Evolutionary conservation across 176 grass and related monocot species (phyloP).

Genomic region (Eleusine coracana): DNA sequence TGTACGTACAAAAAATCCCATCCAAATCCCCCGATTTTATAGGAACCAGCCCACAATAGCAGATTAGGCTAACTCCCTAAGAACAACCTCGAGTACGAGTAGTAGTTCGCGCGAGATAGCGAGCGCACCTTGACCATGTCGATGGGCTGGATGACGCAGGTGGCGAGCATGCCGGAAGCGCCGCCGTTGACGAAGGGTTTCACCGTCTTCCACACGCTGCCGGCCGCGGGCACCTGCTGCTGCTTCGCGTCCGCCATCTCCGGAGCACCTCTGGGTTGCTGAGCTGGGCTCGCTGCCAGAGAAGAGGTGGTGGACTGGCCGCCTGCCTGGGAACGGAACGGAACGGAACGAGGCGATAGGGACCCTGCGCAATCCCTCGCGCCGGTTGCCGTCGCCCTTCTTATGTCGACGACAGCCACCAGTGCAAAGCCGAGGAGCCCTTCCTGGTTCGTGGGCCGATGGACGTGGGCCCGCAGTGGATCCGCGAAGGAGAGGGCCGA

Average conservation of each 20-base stretch:
- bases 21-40: neutral
- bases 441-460: neutral
- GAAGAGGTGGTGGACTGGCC: constrained; percentile 19
- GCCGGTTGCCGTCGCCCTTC: constrained; percentile 30
- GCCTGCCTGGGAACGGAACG: neutral
- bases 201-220: constrained; percentile 67
- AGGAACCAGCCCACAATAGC: neutral
- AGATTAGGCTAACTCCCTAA: too few relatives aligned
- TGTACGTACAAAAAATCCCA: neutral
- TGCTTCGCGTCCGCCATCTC: constrained; percentile 78
- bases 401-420: constrained; percentile 9
- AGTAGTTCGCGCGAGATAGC: constrained; percentile 16
- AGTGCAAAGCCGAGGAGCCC: neutral
- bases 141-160: constrained; percentile 97
- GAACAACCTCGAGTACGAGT: too few relatives aligned
- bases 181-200: constrained; percentile 97
- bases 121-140: constrained; percentile 99
- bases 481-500: neutral
- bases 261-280: neutral
- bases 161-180: constrained; percentile 87
- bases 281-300: neutral
- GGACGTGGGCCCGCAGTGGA: neutral
- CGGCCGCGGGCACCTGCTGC: constrained; percentile 28
- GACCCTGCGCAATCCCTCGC: constrained; percentile 6
- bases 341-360: neutral